Percentiles rank a stretch among this genome's conserved stretches.
Evolutionary conservation across 805 yeast species (phyloP).

Genomic region (Candida koratica): DNA sequence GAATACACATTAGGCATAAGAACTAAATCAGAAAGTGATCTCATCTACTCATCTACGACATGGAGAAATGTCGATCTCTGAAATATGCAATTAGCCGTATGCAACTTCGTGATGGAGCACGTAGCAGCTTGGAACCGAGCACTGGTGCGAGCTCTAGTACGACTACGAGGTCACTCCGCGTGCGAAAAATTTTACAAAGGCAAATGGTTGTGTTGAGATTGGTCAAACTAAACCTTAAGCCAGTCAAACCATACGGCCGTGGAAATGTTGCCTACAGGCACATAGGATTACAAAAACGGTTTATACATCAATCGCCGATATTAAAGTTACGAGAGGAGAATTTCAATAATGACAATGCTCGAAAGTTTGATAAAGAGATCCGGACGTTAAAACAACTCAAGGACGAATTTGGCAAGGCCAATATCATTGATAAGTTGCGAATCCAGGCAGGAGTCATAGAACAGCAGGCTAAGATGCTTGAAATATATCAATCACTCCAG

Average conservation of each 20-base stretch:
- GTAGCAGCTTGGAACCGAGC: too few relatives aligned
- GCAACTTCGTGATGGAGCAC: too few relatives aligned
- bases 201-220: conserved; percentile 5
- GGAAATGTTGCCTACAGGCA: not conserved
- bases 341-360: conserved; percentile 5
- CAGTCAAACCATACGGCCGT: not conserved
- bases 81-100: too few relatives aligned
- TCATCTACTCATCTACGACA: too few relatives aligned
- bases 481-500: conserved; percentile 15
- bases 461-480: conserved; percentile 22
- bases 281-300: not conserved
- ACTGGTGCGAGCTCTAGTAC: too few relatives aligned
- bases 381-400: conserved; percentile 22
- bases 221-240: conserved; percentile 1
- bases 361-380: conserved; percentile 20
- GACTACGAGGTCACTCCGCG: too few relatives aligned
- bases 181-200: conserved; percentile 9
- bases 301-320: conserved; percentile 2
- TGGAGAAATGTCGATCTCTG: too few relatives aligned
- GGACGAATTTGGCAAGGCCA: conserved; percentile 20
- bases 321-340: not conserved
- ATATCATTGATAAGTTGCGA: conserved; percentile 22
- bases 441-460: conserved; percentile 21
- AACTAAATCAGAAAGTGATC: too few relatives aligned
- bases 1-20: too few relatives aligned